Conservation (phyloP, 306 rosid species). For the Dryas alaskensis region DNA sequence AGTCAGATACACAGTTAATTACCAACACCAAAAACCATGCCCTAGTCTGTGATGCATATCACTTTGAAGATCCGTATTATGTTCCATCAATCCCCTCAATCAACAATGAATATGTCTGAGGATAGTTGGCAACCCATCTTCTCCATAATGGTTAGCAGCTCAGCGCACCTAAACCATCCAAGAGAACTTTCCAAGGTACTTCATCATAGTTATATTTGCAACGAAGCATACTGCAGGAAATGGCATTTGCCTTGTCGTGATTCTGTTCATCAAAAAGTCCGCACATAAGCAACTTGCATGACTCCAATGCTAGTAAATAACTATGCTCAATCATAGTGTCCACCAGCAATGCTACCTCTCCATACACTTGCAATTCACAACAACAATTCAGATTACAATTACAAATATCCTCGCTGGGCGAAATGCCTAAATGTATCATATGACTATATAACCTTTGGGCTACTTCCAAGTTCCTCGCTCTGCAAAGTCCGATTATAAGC, state of each 20-base stretch:
- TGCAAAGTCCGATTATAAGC: slow-evolving; percentile 69
- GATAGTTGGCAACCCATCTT: too few species aligned
- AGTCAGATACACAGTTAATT: not conserved
- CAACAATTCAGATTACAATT: slow-evolving; percentile 56
- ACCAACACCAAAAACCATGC: not conserved
- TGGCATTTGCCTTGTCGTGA: slow-evolving; percentile 54
- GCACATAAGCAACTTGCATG: slow-evolving; percentile 61
- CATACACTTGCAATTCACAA: slow-evolving; percentile 55
- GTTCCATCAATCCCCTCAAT: too few species aligned
- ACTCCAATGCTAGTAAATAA: slow-evolving; percentile 62
- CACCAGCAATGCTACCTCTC: slow-evolving; percentile 49
- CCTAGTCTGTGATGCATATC: not conserved
- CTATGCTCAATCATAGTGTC: slow-evolving; percentile 54
- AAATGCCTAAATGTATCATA: slow-evolving; percentile 54
- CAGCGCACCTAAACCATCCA: too few species aligned
- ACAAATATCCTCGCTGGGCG: slow-evolving; percentile 47
- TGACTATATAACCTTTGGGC: slow-evolving; percentile 49
- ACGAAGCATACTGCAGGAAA: slow-evolving; percentile 42
- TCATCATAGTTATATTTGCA: slow-evolving; percentile 18
- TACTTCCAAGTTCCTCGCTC: slow-evolving; percentile 32
- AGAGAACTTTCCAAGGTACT: too few species aligned
- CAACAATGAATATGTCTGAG: too few species aligned
- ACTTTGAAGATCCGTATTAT: too few species aligned
- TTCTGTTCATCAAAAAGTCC: slow-evolving; percentile 50
- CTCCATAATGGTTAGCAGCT: too few species aligned